Base-by-base conservation (phyloP, 306 rosid genomes). In the Ormosia emarginata region DNA sequence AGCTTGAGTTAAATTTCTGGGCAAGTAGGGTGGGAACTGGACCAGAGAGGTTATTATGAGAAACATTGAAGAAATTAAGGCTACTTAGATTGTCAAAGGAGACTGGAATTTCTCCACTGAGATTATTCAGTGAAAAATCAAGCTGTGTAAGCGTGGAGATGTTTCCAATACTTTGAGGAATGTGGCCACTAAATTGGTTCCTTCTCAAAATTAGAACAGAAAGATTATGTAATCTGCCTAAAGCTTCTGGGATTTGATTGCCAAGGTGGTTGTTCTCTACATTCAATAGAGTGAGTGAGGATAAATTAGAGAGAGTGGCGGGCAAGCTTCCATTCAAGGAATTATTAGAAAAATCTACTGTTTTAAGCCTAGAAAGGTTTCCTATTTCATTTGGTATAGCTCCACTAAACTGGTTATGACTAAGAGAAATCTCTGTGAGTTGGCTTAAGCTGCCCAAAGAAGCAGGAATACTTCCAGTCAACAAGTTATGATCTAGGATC, bases 21-120 rank as follows among this genome's bases (percentile, higher is more conserved):
- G 90, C 82, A 30, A 94, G 91, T 24, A 36, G 12, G 14, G 82
- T 14, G 8, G 98, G 98, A 50, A 94, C 97, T 10, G 90, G 81
- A 37, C 98, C 97, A 14, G 97, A 90, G 39, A 94, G 94, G 63
- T 90, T 79, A 67, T 94, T 94, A 80, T 91, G 79, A 8, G 98
- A 94, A 66, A 94, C 97, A 72, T 92, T 90, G 79, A 94, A 89
- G 68, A 76, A 84, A 50, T 2, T 71, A 13, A 94, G 97, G 68
- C 75, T 78, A 7, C 58, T 24, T 37, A 94, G 83, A 77, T 74
- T 78, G 50, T 79, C 71, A 17, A 92, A 79, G 59, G 97, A 84
- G 67, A 37, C 71, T 53, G 97, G 98, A 63, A 94, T 94, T 88
- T 84, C 86, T 81, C 88, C 93, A 64, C 86, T 82, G 58, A 94